phyloP scores from a whole-genome alignment of 306 rosid species.

The Sesbania bispinosa region DNA sequence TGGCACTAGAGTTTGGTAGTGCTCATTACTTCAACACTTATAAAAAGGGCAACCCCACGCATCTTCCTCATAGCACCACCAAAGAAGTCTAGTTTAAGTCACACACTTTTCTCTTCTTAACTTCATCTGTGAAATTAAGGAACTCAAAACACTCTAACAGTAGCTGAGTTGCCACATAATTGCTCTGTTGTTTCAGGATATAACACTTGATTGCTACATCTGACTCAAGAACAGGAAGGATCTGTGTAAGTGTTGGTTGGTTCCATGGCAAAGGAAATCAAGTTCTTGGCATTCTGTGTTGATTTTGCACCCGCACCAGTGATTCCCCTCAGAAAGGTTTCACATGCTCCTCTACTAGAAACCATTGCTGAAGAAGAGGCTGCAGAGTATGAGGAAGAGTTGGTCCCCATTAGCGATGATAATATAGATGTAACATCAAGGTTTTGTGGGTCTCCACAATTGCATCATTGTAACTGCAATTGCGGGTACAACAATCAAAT shows the following conservation, averaged over 20 bases:
- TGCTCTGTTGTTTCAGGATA: too few relatives aligned
- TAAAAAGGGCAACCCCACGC: conserved; percentile 15
- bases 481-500: too few relatives aligned
- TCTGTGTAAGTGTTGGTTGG: too few relatives aligned
- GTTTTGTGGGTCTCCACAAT: too few relatives aligned
- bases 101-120: neutral
- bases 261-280: conserved; percentile 48
- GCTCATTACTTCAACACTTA: conserved; percentile 1
- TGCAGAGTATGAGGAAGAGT: conserved; percentile 20
- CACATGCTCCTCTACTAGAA: conserved; percentile 47
- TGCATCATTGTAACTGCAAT: too few relatives aligned
- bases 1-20: neutral
- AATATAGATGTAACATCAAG: too few relatives aligned
- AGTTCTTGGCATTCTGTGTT: conserved; percentile 33
- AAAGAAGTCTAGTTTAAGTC: neutral
- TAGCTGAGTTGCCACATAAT: too few relatives aligned
- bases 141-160: too few relatives aligned
- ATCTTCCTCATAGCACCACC: neutral
- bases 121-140: neutral
- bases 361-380: conserved; percentile 59
- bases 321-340: conserved; percentile 34
- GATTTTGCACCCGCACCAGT: conserved; percentile 55
- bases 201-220: too few relatives aligned
- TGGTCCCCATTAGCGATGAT: neutral
- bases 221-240: too few relatives aligned